phyloP scores from a whole-genome alignment of 768 basidiomycete species.

The Podaxis rugospora region DNA sequence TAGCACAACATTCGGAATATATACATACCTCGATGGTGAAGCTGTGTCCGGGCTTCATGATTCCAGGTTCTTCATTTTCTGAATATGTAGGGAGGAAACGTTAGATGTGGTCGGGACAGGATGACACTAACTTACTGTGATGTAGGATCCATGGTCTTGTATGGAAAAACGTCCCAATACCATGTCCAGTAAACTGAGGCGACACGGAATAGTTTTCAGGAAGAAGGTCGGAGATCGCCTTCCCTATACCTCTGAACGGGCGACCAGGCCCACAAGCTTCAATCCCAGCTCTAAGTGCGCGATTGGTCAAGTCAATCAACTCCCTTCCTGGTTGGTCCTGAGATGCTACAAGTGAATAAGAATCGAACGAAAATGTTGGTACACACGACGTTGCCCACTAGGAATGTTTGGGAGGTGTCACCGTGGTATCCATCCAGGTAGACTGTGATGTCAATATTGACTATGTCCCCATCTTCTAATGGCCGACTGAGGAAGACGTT shows the following conservation, averaged over 20 bases:
- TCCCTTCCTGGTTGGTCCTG: conserved; percentile 70
- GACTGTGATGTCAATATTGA: conserved; percentile 87
- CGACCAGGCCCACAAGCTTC: conserved; percentile 66
- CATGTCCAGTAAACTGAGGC: conserved; percentile 77
- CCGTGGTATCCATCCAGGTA: conserved; percentile 85
- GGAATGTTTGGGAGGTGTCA: conserved; percentile 82
- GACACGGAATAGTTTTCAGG: conserved; percentile 55
- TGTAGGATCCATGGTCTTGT: conserved; percentile 81
- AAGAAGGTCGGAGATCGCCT: conserved; percentile 56
- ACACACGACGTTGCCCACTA: conserved; percentile 74
- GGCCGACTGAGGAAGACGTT: conserved; percentile 49
- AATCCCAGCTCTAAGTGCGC: conserved; percentile 71
- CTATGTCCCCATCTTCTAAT: conserved; percentile 77
- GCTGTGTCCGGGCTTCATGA: conserved; percentile 82
- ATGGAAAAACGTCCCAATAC: conserved; percentile 82
- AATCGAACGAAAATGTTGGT: background rate
- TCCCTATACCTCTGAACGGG: conserved; percentile 68
- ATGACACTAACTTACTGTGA: conserved; percentile 42
- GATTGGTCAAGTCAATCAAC: conserved; percentile 57
- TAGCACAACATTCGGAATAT: background rate
- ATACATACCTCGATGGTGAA: conserved; percentile 83
- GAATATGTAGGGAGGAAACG: background rate
- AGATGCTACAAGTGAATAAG: background rate
- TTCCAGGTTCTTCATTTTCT: conserved; percentile 82
- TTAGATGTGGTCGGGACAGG: background rate